Base-by-base conservation (phyloP, 305 asterid species). In the Caryopteris hybrid region DNA sequence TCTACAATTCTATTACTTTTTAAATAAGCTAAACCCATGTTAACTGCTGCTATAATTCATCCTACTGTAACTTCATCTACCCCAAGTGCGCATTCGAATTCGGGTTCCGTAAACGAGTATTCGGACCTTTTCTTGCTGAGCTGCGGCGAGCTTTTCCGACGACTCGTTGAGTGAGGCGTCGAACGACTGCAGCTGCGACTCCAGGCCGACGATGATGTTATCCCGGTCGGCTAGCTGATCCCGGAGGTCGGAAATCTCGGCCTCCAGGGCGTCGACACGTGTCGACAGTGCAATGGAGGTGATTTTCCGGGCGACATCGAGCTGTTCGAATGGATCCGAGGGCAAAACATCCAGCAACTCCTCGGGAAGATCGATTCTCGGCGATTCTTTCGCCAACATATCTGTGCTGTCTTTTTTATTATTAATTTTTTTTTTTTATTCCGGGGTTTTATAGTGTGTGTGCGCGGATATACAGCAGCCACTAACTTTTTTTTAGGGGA, bases 231-330 rank as follows among this genome's bases (percentile, higher is more conserved):
- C 64, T 75, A 91, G 83, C 70, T 75, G 72, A 56, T 83, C 74
- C 25, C 81, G 96, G 83, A 93, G 90, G 16, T 59, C 76, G 61
- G 88, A 81, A 59, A 76, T 61, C 87, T 87, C 96, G 25, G 95
- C 78, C 74, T 93, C 99, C 74, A 93, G 95, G 50, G 88, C 73
- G 20, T 84, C 77, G 81, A 93, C 85, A 53, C 99, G 99, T 41
- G 96, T 75, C 72, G 97, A 88, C 0, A 93, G 88, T 2, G 99
- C 99, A 72, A 93, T 78, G 89, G 99, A 93, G 48, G 99, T 91
- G 76, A 93, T 88, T 70, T 91, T 93, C 18, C 99, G 88, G 6
- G 99, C 97, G 0, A 93, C 69, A 69, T 91, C 95, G 0, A 93
- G 93, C 80, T 91, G 99, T 23, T 91, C 97, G 66, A 93, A 93